Evolutionary conservation across 345 rosid species (phyloP).

Genomic region (Nasturtium officinale): DNA sequence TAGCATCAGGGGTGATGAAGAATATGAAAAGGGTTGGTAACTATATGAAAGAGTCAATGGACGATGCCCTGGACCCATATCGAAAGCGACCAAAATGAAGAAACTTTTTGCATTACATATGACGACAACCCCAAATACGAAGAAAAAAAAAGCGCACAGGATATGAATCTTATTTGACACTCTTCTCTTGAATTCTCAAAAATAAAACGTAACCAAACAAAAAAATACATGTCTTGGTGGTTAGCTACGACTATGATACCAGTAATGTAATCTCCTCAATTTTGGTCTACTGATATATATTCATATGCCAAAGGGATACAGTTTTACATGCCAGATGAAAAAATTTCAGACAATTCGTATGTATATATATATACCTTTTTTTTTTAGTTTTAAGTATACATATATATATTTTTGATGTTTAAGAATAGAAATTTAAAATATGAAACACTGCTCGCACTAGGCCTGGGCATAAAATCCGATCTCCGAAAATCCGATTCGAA

Average conservation of each 20-base stretch:
- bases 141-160: constrained; percentile 5
- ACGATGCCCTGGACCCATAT: constrained; percentile 53
- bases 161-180: constrained; percentile 23
- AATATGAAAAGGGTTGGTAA: constrained; percentile 62
- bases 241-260: constrained; percentile 8
- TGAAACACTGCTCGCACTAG: no score
- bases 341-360: no score
- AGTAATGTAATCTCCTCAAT: background rate
- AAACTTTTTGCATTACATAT: background rate
- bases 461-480: no score
- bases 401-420: no score
- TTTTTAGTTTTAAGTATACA: no score
- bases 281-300: constrained; percentile 25
- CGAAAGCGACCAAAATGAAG: constrained; percentile 61
- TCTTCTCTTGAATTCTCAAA: constrained; percentile 15
- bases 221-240: constrained; percentile 22
- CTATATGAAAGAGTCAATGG: constrained; percentile 56
- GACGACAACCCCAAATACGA: background rate
- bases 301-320: constrained; percentile 1
- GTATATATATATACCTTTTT: no score
- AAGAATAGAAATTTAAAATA: no score
- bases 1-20: constrained; percentile 64
- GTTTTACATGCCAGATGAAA: background rate
- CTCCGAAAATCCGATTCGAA: no score
- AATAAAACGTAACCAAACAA: background rate